phyloP scores from a whole-genome alignment of 495 filamentous ascomycete genomes.

The Trypethelium eluteriae region DNA sequence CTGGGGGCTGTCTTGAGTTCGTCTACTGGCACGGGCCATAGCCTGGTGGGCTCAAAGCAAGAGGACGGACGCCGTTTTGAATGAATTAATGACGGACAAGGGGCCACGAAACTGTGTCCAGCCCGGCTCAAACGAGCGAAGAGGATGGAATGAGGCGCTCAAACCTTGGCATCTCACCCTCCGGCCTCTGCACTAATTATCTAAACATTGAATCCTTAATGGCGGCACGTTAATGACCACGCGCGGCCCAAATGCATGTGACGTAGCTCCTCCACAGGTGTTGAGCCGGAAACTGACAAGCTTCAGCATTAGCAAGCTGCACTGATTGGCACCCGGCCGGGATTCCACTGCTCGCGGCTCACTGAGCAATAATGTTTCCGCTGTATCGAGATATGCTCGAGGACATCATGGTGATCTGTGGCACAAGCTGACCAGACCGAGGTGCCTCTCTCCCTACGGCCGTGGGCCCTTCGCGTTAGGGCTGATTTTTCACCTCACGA shows the following conservation, averaged over 20 bases:
- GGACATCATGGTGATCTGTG: neutral
- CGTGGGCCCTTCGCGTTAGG: neutral
- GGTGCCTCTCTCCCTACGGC: neutral
- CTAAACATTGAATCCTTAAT: constrained; percentile 2
- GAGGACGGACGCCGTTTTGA: neutral
- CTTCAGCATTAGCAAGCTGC: constrained; percentile 4
- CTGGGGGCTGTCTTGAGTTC: neutral
- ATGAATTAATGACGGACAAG: constrained; percentile 2
- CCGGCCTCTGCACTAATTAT: neutral
- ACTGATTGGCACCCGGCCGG: neutral
- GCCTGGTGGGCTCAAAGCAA: neutral
- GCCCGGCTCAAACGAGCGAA: neutral
- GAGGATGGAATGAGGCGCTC: neutral
- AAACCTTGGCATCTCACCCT: neutral
- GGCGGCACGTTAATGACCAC: neutral
- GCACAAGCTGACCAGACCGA: neutral
- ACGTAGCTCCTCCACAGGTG: constrained; percentile 4
- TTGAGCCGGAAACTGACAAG: constrained; percentile 3
- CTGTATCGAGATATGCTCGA: neutral
- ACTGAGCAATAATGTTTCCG: neutral
- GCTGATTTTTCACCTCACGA: neutral
- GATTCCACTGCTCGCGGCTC: neutral
- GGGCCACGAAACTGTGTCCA: neutral
- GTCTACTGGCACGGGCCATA: constrained; percentile 5
- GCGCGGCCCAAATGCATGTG: neutral